Percentiles rank a stretch among this genome's conserved stretches.
phyloP scores from a whole-genome alignment of 176 grass and related monocot species.

The Aegilops sharonensis region DNA sequence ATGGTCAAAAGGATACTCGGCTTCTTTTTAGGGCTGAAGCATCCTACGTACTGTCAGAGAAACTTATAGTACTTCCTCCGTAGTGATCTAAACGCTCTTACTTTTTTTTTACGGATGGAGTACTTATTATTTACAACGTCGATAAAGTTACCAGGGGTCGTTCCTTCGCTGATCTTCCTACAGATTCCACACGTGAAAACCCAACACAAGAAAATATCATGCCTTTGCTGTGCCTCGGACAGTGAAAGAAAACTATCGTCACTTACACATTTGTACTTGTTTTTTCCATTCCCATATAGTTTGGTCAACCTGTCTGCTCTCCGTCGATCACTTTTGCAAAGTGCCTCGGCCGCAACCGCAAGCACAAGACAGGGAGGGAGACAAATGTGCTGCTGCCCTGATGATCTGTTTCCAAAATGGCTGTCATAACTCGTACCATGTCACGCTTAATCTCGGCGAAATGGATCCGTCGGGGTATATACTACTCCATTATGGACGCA shows the following conservation, averaged over 20 bases:
- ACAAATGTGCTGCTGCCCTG: background rate
- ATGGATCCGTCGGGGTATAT: background rate
- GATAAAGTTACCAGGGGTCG: background rate
- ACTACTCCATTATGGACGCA: background rate
- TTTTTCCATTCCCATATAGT: background rate
- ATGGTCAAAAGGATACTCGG: background rate
- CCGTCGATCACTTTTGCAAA: background rate
- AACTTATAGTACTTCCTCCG: background rate
- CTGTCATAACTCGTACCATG: background rate
- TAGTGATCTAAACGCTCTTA: too few species aligned
- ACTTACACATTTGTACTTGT: background rate
- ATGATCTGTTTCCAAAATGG: background rate
- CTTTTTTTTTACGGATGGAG: too few species aligned
- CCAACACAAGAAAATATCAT: background rate
- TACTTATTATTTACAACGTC: background rate
- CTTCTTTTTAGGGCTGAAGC: too few species aligned
- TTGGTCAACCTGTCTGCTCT: background rate
- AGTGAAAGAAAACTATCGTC: background rate
- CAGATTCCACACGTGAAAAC: background rate
- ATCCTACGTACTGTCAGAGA: background rate
- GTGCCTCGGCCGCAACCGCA: background rate
- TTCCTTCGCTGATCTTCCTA: background rate
- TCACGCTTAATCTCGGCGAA: constrained; percentile 1
- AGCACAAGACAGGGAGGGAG: background rate
- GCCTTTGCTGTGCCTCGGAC: background rate